phyloP scores from a whole-genome alignment of 345 rosid genomes.

The Hibiscus mutabilis region DNA sequence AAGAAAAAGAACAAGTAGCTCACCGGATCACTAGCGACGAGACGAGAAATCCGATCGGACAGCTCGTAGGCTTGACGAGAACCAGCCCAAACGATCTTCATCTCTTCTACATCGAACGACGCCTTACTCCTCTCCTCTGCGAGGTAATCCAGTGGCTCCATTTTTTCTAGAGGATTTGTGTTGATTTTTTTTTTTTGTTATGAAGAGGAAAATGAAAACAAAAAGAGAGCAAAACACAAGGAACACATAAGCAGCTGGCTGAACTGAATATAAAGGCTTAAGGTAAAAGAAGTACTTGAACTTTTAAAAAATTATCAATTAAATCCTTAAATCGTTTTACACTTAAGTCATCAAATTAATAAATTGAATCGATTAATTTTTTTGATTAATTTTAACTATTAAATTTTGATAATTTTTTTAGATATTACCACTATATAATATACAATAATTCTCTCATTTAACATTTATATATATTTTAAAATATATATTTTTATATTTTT shows the following conservation, averaged over 20 bases:
- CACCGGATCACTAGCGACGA: constrained; percentile 95
- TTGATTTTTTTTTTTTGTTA: neutral
- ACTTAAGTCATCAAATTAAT: too few species aligned
- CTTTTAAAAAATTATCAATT: too few species aligned
- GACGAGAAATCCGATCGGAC: constrained; percentile 78
- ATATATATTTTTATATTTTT: too few species aligned
- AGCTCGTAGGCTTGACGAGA: constrained; percentile 73
- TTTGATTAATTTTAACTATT: too few species aligned
- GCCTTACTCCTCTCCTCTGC: constrained; percentile 76
- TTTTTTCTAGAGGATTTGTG: neutral
- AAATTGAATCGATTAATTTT: too few species aligned
- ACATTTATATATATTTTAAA: too few species aligned
- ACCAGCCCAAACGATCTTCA: constrained; percentile 99
- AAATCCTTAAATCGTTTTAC: too few species aligned
- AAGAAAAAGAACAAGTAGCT: neutral
- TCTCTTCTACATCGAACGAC: constrained; percentile 73
- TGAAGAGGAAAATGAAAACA: neutral
- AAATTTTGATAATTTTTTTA: too few species aligned
- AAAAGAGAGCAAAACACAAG: neutral
- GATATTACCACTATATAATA: too few species aligned
- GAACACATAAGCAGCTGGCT: neutral
- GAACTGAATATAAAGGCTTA: neutral
- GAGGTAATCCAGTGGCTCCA: constrained; percentile 53
- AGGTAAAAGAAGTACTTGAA: too few species aligned
- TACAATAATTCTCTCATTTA: too few species aligned